Evolutionary conservation across 2,329 filamentous ascomycete species (phyloP).

Genomic region (Venturia oleaginea): DNA sequence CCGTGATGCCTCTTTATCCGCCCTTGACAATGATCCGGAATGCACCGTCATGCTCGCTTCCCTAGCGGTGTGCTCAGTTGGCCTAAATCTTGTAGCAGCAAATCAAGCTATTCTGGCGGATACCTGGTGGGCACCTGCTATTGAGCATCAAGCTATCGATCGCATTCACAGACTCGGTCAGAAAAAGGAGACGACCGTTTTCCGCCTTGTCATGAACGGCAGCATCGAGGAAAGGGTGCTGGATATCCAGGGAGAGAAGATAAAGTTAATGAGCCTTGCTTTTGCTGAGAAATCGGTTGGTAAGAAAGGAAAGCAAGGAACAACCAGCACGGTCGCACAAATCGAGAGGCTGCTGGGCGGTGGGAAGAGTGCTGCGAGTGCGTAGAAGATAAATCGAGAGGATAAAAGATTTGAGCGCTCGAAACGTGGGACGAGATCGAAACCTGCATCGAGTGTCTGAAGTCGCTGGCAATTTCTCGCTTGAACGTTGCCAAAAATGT

Average conservation of each 20-base stretch:
- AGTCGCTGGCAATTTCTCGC: neutral
- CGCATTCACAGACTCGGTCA: conserved; percentile 81
- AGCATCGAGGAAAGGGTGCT: conserved; percentile 76
- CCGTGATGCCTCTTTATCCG: conserved; percentile 63
- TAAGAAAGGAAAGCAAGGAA: conserved; percentile 45
- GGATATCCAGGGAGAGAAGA: conserved; percentile 68
- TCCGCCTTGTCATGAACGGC: conserved; percentile 70
- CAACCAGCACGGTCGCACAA: conserved; percentile 34
- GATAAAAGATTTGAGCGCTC: neutral
- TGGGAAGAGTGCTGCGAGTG: conserved; percentile 3
- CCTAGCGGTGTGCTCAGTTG: conserved; percentile 73
- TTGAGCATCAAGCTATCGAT: conserved; percentile 86
- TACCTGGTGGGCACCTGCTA: conserved; percentile 84
- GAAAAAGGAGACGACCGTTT: conserved; percentile 67
- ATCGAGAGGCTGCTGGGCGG: conserved; percentile 31
- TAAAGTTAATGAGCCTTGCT: conserved; percentile 65
- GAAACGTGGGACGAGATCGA: neutral
- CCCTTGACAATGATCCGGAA: conserved; percentile 56
- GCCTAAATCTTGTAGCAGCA: conserved; percentile 75
- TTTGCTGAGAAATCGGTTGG: conserved; percentile 59
- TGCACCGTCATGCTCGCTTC: conserved; percentile 74
- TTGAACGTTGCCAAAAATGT: neutral
- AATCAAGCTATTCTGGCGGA: conserved; percentile 79
- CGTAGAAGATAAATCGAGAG: neutral
- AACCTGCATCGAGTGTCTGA: neutral